Evolutionary conservation across 78 protist genomes (phyloP).

Genomic region (Dictyostelium intermedium): DNA sequence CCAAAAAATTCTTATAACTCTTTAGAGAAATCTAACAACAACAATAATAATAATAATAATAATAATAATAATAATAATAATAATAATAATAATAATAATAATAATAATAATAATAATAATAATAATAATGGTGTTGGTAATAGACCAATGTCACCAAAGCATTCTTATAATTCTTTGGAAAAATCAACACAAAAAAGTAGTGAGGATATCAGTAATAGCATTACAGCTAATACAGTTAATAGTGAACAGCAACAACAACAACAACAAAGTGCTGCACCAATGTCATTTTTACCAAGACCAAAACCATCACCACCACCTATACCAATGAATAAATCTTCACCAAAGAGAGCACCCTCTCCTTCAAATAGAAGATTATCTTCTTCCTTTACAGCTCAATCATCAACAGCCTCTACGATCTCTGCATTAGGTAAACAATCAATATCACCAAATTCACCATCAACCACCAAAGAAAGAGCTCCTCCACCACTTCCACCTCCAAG

Average conservation of each 20-base stretch:
- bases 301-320: slow-evolving; percentile 23
- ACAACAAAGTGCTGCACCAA: background rate
- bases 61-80: too few species aligned
- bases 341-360: slow-evolving; percentile 46
- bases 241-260: background rate
- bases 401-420: background rate
- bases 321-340: background rate
- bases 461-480: slow-evolving; percentile 17
- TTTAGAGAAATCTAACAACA: background rate
- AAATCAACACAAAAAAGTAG: background rate
- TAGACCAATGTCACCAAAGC: background rate
- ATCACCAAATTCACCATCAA: background rate
- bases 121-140: too few species aligned
- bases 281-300: background rate
- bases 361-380: background rate
- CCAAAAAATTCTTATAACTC: background rate
- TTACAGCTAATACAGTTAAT: background rate
- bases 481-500: slow-evolving; percentile 41
- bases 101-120: too few species aligned
- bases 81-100: too few species aligned
- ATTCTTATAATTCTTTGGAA: background rate
- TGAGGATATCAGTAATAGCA: background rate
- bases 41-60: too few species aligned
- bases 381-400: background rate
- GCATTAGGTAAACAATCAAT: background rate